Base-by-base conservation (phyloP, 208 protist species). In the Leishmania martiniquensis region DNA sequence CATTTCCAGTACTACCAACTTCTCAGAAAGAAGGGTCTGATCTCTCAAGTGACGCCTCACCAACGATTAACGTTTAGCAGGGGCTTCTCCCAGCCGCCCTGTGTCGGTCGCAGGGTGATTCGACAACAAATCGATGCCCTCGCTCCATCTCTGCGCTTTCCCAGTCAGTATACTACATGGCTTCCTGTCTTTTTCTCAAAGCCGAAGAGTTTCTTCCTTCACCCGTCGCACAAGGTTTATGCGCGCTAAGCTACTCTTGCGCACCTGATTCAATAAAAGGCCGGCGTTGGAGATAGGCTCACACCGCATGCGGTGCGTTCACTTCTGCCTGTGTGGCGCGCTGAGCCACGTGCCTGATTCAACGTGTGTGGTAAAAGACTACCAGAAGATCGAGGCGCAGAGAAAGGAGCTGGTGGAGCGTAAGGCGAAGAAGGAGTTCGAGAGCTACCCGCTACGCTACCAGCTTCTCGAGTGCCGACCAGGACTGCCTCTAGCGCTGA, bases 391-490 rank as follows among this genome's bases (percentile, higher is more conserved):
- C 42, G 83, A 93, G 51, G 83, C 82, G 6, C 45, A 93, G 29
- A 73, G 84, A 57, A 87, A 86, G 65, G 84, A 93, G 54, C 15
- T 87, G 20, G 81, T 65, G 1, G 84, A 86, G 55, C 80, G 74
- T 17, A 88, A 91, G 63, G 72, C 78, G 13, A 96, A 89, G 70
- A 68, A 87, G 71, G 87, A 93, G 71, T 89, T 89, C 76, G 85
- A 72, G 52, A 74, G 86, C 44, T 93, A 87, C 72, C 93, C 93
- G 0, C 75, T 96, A 49, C 90, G 93, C 37, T 96, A 96, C 78
- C 93, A 93, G 63, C 76, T 96, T 13, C 71, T 96, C 34, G 89
- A 95, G 66, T 94, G 90, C 77, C 84, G 81, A 17, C 93, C 93
- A 5, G 93, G 93, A 15, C 76, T 94, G 17, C 90, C 90, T 2